These are phyloP conservation scores for Colletotrichum karsti DNA, from an alignment of 2,329 filamentous ascomycete genomes.

Conservation along the genomic window DNA sequence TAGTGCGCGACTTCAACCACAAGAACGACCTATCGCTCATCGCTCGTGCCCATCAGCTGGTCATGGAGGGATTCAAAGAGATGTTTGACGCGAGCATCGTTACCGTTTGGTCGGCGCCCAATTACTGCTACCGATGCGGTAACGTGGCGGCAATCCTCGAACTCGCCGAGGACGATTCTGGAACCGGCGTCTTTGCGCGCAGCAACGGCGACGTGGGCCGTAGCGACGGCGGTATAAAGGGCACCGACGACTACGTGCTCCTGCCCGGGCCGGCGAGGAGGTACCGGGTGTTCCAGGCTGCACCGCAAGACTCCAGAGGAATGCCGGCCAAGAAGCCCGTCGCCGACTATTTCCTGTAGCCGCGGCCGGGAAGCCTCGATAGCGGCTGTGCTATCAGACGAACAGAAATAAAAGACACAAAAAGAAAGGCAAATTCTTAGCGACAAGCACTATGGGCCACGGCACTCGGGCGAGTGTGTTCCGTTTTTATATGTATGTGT, in stretches of 20 bases:
- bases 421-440: background rate
- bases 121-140: slow-evolving; percentile 96
- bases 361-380: too few relatives aligned
- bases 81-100: slow-evolving; percentile 98
- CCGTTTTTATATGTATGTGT: background rate
- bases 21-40: slow-evolving; percentile 92
- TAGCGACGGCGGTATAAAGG: slow-evolving; percentile 56
- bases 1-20: slow-evolving; percentile 96
- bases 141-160: slow-evolving; percentile 97
- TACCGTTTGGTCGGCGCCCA: slow-evolving; percentile 97
- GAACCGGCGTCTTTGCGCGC: slow-evolving; percentile 73
- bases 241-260: slow-evolving; percentile 29
- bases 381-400: too few relatives aligned
- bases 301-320: slow-evolving; percentile 92
- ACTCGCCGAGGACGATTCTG: slow-evolving; percentile 86
- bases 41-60: slow-evolving; percentile 93
- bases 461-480: background rate
- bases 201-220: slow-evolving; percentile 75
- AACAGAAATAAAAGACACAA: background rate
- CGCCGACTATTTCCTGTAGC: slow-evolving; percentile 93
- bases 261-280: slow-evolving; percentile 80
- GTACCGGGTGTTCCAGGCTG: slow-evolving; percentile 96
- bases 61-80: slow-evolving; percentile 99
- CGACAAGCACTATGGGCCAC: background rate
- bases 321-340: slow-evolving; percentile 99